Evolutionary conservation across 1,139 yeast genomes (phyloP).

Genomic region (Blastobotrys malaysiensis): DNA sequence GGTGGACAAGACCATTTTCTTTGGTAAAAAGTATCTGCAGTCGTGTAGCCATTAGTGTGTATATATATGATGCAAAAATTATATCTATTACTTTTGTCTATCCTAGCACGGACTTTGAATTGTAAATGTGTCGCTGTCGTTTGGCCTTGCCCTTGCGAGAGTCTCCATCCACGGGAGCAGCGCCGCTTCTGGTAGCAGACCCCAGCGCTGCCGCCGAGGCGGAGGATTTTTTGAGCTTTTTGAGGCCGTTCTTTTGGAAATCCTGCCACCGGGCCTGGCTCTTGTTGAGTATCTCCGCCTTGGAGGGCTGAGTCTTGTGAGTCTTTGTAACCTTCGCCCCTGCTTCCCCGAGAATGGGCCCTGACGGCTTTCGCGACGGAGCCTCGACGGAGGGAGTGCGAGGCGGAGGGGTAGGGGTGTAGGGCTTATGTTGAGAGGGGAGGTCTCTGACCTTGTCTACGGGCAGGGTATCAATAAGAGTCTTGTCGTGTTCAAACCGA

Average conservation of each 20-base stretch:
- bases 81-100: neutral
- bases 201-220: neutral
- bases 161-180: neutral
- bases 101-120: neutral
- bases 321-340: neutral
- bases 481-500: conserved; percentile 21
- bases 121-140: neutral
- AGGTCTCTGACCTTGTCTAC: conserved; percentile 18
- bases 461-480: conserved; percentile 26
- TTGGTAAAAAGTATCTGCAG: neutral
- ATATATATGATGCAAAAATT: too few species aligned
- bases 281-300: conserved; percentile 23
- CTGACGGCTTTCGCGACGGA: neutral
- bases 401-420: conserved; percentile 1
- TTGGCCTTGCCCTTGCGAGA: neutral
- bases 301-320: conserved; percentile 17
- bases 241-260: conserved; percentile 28
- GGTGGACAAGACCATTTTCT: neutral
- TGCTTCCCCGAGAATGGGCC: neutral
- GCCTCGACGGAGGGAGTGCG: neutral
- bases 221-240: conserved; percentile 17
- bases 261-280: conserved; percentile 33
- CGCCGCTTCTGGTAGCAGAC: neutral
- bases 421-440: conserved; percentile 5
- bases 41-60: neutral